These are phyloP conservation scores for Lanzia echinophila DNA, from an alignment of 2,329 filamentous ascomycete species.

Conservation along the genomic window DNA sequence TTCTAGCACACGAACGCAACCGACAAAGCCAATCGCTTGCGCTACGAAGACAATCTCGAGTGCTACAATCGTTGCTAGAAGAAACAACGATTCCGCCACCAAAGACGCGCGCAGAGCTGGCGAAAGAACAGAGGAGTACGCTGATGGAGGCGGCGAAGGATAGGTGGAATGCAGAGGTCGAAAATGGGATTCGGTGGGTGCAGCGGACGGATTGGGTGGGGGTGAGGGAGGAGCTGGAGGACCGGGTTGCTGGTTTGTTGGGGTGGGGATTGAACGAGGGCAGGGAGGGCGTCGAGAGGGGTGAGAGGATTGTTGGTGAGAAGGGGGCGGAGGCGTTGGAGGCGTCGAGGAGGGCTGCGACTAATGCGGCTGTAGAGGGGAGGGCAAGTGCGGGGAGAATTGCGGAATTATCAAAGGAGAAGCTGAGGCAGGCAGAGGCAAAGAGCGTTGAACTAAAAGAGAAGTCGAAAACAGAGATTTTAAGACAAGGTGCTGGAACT, in stretches of 20 bases:
- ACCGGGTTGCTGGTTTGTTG: conserved; percentile 37
- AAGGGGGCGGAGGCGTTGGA: conserved; percentile 32
- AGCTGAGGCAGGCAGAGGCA: conserved; percentile 18
- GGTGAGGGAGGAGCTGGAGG: conserved; percentile 53
- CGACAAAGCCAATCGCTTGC: conserved; percentile 52
- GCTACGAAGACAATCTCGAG: conserved; percentile 47
- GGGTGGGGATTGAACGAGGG: conserved; percentile 27
- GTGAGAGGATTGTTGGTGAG: conserved; percentile 29
- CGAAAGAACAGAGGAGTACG: conserved; percentile 45
- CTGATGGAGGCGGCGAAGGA: conserved; percentile 66
- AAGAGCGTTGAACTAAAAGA: conserved; percentile 20
- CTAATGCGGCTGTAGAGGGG: conserved; percentile 14
- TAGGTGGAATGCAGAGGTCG: conserved; percentile 70
- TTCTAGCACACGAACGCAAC: conserved; percentile 63
- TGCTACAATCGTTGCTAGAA: conserved; percentile 47
- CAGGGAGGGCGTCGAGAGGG: conserved; percentile 24
- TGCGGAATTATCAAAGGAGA: conserved; percentile 19
- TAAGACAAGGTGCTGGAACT: conserved; percentile 26
- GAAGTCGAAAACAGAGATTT: conserved; percentile 21
- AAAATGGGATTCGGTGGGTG: conserved; percentile 57
- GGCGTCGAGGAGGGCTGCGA: conserved; percentile 26
- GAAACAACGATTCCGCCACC: conserved; percentile 41
- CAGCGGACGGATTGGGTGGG: conserved; percentile 60
- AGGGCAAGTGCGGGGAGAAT: conserved; percentile 13
- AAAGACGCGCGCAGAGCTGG: conserved; percentile 44